phyloP scores from a whole-genome alignment of 257 asterid species.

The Ballota nigra region DNA sequence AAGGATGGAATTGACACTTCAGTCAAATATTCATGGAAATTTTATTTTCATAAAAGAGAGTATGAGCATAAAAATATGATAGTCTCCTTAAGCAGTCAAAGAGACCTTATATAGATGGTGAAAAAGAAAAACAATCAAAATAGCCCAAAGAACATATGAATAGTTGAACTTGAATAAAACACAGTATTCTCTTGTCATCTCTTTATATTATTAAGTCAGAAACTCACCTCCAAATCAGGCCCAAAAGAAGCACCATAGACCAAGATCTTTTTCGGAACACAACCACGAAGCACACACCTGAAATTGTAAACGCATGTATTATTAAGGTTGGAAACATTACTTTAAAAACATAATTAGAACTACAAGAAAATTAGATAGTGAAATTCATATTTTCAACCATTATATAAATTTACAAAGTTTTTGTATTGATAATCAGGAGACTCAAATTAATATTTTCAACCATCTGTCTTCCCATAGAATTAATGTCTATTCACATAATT shows the following conservation, averaged over 20 bases:
- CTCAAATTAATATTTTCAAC: background rate
- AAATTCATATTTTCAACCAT: background rate
- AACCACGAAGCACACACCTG: constrained; percentile 99
- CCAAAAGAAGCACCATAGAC: constrained; percentile 96
- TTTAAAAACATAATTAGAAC: background rate
- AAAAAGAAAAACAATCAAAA: background rate
- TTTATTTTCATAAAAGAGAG: background rate
- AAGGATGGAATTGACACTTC: background rate
- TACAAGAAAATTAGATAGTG: background rate
- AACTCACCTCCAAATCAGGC: constrained; percentile 89
- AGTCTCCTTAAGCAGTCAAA: background rate
- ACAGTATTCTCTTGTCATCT: background rate
- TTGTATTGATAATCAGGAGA: background rate
- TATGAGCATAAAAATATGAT: background rate
- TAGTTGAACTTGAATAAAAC: background rate
- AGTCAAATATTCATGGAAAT: background rate
- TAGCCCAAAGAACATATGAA: constrained; percentile 1
- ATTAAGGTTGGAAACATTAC: constrained; percentile 3
- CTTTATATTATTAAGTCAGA: background rate
- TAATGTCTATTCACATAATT: background rate
- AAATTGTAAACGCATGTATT: constrained; percentile 19
- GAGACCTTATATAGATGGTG: background rate
- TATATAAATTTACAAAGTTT: background rate
- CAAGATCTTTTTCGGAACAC: constrained; percentile 98
- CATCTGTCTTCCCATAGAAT: background rate